A percentile compares a stretch with the other conserved stretches of the same genome.
Evolutionary conservation across 75 land plant species (phyloP).

Genomic region (Pinus albicaulis): DNA sequence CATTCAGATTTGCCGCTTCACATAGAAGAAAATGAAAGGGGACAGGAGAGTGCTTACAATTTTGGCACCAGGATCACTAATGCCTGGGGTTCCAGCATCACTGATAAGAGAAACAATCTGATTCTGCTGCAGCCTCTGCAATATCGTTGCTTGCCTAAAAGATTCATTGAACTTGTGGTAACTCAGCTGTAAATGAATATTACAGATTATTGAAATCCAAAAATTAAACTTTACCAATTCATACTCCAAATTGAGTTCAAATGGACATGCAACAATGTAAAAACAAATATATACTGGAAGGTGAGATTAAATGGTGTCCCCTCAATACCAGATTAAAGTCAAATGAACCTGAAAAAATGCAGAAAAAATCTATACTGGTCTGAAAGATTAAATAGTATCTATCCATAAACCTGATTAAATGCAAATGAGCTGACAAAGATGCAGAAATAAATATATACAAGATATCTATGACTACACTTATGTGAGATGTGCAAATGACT

Average conservation of each 20-base stretch:
- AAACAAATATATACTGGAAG: too few relatives aligned
- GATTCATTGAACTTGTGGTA: conserved; percentile 96
- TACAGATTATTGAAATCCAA: neutral
- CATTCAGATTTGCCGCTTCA: neutral
- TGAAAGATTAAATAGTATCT: too few relatives aligned
- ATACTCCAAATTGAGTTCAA: neutral
- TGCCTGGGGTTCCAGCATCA: conserved; percentile 98
- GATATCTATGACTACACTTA: neutral
- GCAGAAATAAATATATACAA: neutral
- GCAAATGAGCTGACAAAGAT: too few relatives aligned
- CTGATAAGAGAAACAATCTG: conserved; percentile 84
- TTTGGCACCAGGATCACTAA: conserved; percentile 94
- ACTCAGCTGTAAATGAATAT: conserved; percentile 63
- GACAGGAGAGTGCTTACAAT: conserved; percentile 43
- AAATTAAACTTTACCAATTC: neutral
- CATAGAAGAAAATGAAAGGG: neutral
- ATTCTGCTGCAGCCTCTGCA: conserved; percentile 67
- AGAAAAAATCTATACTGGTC: too few relatives aligned
- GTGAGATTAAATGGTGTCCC: too few relatives aligned
- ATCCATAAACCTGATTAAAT: too few relatives aligned
- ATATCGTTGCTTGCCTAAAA: conserved; percentile 50
- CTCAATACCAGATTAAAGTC: too few relatives aligned
- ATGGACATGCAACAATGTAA: neutral
- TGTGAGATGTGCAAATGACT: neutral
- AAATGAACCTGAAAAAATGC: too few relatives aligned